Evolutionary conservation across 179 eudicot species (phyloP), one percentile per base, ranked within the genome.

Genomic region (Spinacia oleracea): DNA sequence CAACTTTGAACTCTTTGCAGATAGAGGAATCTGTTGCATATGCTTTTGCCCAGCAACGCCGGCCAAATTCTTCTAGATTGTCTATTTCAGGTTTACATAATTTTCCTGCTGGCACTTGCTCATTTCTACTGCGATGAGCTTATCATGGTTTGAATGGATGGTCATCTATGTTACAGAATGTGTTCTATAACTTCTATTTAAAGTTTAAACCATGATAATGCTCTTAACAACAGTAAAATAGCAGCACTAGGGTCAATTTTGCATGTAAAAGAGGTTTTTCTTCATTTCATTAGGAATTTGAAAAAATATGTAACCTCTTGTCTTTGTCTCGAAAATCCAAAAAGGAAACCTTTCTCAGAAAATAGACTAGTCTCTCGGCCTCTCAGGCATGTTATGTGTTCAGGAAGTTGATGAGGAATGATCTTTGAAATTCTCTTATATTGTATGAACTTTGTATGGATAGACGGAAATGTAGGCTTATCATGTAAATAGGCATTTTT

Each of bases 21-120:
- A 94, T 94, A 79, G 98, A 94, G 82, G 97, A 88, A 79, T 89
- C 89, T 32, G 87, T 94, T 76, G 89, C 89, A 63, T 90, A 88
- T 85, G 93, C 95, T 73, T 79, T 90, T 77, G 90, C 96, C 60
- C 93, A 90, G 76, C 93, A 88, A 72, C 86, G 97, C 51, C 96
- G 92, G 73, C 91, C 91, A 78, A 92, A 88, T 82, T 85, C 97
- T 77, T 62, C 89, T 76, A 88, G 97, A 79, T 83, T 82, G 67
- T 90, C 97, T 70, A 66, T 77, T 62, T 86, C 97, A 89, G 97
- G 98, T 94, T 70, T 79, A 79, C 76, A 79, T 12, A 51, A 63
- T 75, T 50, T 48, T 32, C 71, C 80, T 85, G 40, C 62, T 23
- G 38, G 76, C 27, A 53, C 67, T 58, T 60, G 48, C 42, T 53